These are phyloP conservation scores for Mortierella claussenii DNA, from an alignment of 192 early-diverging fungal species.

Conservation along the genomic window DNA sequence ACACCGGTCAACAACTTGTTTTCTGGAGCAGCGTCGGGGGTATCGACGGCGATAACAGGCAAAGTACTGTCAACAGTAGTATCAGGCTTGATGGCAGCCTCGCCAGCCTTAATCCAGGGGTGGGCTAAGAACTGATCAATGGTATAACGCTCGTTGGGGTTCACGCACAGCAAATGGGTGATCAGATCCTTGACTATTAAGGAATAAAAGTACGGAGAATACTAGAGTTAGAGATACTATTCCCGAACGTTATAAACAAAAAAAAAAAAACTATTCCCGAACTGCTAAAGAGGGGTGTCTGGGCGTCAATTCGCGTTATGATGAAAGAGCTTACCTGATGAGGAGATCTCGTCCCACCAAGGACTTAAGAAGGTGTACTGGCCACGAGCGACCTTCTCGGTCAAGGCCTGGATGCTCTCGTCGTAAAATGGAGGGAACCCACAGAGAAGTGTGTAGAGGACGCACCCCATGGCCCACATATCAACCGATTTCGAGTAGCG, in stretches of 20 bases:
- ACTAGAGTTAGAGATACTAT: neutral
- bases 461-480: slow-evolving; percentile 91
- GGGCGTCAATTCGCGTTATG: neutral
- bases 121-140: slow-evolving; percentile 85
- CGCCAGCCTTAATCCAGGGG: slow-evolving; percentile 75
- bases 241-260: neutral
- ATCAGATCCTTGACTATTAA: slow-evolving; percentile 78
- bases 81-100: neutral
- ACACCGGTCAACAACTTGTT: slow-evolving; percentile 31
- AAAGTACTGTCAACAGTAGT: neutral
- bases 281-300: neutral
- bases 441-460: slow-evolving; percentile 86
- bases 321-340: slow-evolving; percentile 53
- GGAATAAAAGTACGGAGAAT: neutral
- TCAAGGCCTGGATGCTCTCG: slow-evolving; percentile 78
- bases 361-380: slow-evolving; percentile 86
- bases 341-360: slow-evolving; percentile 92
- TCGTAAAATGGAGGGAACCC: slow-evolving; percentile 88
- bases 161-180: slow-evolving; percentile 71
- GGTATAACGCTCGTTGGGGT: slow-evolving; percentile 77
- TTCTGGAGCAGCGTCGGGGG: slow-evolving; percentile 12
- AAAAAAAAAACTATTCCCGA: neutral
- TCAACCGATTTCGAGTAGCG: slow-evolving; percentile 85
- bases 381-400: slow-evolving; percentile 87
- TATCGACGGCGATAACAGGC: slow-evolving; percentile 15